These are phyloP conservation scores for Lachancea quebecensis DNA, from an alignment of 805 yeast genomes.

Conservation along the genomic window DNA sequence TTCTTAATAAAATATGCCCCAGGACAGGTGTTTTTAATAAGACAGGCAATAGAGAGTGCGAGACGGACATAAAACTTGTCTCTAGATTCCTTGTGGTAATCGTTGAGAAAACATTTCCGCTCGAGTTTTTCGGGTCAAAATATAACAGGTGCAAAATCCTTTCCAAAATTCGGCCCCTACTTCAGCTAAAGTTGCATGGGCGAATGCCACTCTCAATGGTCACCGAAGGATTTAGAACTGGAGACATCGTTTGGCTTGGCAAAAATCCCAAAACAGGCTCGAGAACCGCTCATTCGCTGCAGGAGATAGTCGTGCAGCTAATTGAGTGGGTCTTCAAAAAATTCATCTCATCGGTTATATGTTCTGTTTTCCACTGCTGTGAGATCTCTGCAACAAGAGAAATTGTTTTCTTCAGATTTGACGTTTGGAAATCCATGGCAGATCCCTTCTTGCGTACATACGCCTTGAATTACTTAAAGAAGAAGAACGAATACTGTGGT, in stretches of 20 bases:
- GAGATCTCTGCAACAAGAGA: conserved; percentile 40
- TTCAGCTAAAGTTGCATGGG: conserved; percentile 37
- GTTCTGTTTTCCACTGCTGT: conserved; percentile 60
- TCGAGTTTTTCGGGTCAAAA: conserved; percentile 44
- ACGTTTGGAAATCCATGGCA: conserved; percentile 46
- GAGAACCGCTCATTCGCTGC: not conserved
- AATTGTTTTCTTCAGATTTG: conserved; percentile 49
- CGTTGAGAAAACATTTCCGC: conserved; percentile 45
- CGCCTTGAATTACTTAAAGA: conserved; percentile 32
- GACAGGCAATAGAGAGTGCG: conserved; percentile 28
- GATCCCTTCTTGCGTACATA: conserved; percentile 40
- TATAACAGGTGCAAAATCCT: conserved; percentile 41
- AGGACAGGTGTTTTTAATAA: not conserved
- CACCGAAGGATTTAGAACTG: conserved; percentile 25
- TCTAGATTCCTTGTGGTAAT: conserved; percentile 38
- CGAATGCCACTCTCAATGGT: conserved; percentile 30
- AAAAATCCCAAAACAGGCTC: conserved; percentile 1
- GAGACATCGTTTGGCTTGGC: conserved; percentile 52
- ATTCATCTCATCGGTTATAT: conserved; percentile 42
- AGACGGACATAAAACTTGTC: conserved; percentile 33
- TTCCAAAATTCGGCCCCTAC: conserved; percentile 31
- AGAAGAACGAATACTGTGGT: conserved; percentile 13
- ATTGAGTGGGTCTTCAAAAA: conserved; percentile 50
- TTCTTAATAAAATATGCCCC: conserved; percentile 14
- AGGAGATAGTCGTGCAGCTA: conserved; percentile 27